phyloP scores from a whole-genome alignment of 1,284 basidiomycete genomes.

The Golubevia sp. region DNA sequence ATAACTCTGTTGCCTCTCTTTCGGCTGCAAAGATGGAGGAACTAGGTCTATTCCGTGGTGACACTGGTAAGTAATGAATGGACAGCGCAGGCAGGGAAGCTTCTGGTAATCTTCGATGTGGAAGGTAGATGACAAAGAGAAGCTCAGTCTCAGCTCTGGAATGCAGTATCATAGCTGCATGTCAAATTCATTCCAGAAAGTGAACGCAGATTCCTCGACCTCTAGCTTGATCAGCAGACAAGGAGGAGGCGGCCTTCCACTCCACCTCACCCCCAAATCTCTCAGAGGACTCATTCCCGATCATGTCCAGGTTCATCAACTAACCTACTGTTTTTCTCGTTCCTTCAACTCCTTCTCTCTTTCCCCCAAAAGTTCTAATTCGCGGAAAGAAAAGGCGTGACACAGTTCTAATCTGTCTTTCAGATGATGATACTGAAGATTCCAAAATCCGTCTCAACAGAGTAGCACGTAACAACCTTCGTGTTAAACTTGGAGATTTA shows the following conservation, averaged over 20 bases:
- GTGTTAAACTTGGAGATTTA: slow-evolving; percentile 95
- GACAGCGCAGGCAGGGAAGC: background rate
- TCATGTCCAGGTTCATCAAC: no score
- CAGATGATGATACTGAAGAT: slow-evolving; percentile 94
- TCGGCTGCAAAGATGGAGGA: slow-evolving; percentile 96
- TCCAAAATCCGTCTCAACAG: slow-evolving; percentile 97
- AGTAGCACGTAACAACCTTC: slow-evolving; percentile 96
- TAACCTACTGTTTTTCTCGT: background rate
- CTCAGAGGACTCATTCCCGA: no score
- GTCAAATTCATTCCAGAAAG: no score
- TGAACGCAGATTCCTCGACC: no score
- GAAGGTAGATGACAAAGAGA: background rate
- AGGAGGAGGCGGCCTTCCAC: background rate
- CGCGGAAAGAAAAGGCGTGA: slow-evolving; percentile 90
- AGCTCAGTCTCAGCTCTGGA: background rate
- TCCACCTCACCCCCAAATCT: no score
- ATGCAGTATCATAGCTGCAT: no score
- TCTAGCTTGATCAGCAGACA: background rate
- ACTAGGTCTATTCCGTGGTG: slow-evolving; percentile 90
- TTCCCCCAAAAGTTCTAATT: slow-evolving; percentile 22
- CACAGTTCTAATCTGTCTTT: slow-evolving; percentile 86
- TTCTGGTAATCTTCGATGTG: no score
- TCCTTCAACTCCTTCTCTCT: background rate
- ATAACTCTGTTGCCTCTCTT: slow-evolving; percentile 79
- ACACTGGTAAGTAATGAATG: slow-evolving; percentile 65